These are phyloP conservation scores for Paraleonurus japonicus DNA, from an alignment of 257 asterid genomes.

Conservation along the genomic window DNA sequence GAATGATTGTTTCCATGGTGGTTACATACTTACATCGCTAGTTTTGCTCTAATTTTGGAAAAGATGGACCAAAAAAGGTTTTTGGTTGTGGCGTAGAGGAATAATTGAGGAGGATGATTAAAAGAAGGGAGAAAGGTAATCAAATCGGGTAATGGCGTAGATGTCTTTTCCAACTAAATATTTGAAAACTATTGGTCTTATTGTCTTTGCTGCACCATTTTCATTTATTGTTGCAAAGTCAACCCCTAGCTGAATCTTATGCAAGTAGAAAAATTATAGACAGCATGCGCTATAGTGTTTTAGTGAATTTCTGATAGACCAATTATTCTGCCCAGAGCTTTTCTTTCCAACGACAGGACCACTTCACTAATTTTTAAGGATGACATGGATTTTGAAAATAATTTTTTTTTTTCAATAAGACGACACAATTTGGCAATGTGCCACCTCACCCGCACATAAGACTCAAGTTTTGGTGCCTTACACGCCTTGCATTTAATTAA, in stretches of 20 bases:
- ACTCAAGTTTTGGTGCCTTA: background rate
- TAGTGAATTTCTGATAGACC: background rate
- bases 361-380: background rate
- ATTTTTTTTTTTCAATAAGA: background rate
- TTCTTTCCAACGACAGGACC: background rate
- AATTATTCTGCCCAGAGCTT: background rate
- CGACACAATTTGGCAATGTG: conserved; percentile 1
- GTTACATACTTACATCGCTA: too few species aligned
- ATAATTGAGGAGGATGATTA: too few species aligned
- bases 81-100: too few species aligned
- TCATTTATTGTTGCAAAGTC: conserved; percentile 8
- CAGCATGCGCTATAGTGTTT: background rate
- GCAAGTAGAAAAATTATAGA: background rate
- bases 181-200: background rate
- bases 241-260: background rate
- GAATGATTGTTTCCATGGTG: too few species aligned
- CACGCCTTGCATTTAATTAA: background rate
- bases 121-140: too few species aligned
- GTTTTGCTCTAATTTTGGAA: too few species aligned
- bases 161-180: background rate
- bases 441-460: background rate
- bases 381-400: background rate
- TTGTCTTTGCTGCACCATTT: background rate
- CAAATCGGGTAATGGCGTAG: too few species aligned
- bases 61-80: too few species aligned